Conservation (phyloP, 1,284 basidiomycete genomes). For the Cutaneotrichosporon sp. region DNA sequence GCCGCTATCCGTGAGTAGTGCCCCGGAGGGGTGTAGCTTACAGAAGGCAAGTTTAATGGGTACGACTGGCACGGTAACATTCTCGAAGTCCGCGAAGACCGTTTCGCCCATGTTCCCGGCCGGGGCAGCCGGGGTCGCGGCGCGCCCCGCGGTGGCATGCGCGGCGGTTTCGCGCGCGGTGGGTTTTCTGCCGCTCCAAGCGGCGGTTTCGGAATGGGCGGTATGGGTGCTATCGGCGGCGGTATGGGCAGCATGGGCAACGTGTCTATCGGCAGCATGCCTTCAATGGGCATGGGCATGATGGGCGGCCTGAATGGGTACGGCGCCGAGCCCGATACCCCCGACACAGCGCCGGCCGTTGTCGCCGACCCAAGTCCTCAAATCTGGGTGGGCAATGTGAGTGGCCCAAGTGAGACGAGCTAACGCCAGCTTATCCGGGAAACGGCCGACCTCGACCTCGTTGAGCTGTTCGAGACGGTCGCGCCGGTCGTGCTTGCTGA, state of each 20-base stretch:
- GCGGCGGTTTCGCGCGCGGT: constrained; percentile 51
- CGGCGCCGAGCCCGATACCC: constrained; percentile 47
- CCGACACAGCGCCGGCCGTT: constrained; percentile 35
- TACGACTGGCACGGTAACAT: constrained; percentile 90
- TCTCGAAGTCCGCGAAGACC: constrained; percentile 91
- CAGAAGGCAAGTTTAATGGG: constrained; percentile 83
- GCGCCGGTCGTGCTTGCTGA: constrained; percentile 91
- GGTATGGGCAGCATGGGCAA: too few relatives aligned
- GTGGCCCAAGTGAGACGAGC: constrained; percentile 43
- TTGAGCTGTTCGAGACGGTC: constrained; percentile 96
- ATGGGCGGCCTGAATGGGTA: constrained; percentile 3
- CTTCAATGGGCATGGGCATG: constrained; percentile 1
- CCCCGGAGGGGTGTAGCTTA: background rate
- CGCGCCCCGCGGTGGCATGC: constrained; percentile 57
- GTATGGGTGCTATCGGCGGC: too few relatives aligned
- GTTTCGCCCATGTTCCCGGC: constrained; percentile 65
- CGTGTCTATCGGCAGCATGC: too few relatives aligned
- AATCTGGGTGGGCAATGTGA: constrained; percentile 93
- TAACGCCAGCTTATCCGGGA: constrained; percentile 82
- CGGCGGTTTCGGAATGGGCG: constrained; percentile 47
- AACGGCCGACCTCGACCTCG: constrained; percentile 96
- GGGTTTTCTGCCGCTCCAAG: constrained; percentile 55
- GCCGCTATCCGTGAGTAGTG: constrained; percentile 73
- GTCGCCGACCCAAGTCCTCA: constrained; percentile 80
- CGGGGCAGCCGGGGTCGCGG: constrained; percentile 50